These are phyloP conservation scores for Erythrobasidium hasegawianum DNA, from an alignment of 1,284 basidiomycete genomes.

Conservation along the genomic window DNA sequence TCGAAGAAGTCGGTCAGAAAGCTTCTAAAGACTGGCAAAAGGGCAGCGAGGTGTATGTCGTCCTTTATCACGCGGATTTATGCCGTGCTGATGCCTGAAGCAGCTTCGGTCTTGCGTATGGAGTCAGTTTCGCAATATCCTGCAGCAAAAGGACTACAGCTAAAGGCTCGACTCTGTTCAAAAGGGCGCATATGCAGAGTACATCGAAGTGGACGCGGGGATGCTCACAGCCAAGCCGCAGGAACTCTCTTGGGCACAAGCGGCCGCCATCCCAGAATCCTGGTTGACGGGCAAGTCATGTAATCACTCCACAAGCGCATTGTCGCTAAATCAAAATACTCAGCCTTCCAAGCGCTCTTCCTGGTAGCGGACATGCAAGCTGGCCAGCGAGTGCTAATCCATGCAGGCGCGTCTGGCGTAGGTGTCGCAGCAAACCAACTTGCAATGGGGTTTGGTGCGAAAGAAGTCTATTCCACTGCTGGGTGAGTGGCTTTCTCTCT, in stretches of 20 bases:
- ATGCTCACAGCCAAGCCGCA: constrained; percentile 72
- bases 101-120: not conserved
- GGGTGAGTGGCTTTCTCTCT: constrained; percentile 14
- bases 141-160: no score
- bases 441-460: constrained; percentile 66
- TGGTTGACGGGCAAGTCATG: constrained; percentile 80
- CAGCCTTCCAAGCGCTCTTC: constrained; percentile 71
- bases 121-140: no score
- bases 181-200: constrained; percentile 83
- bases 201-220: constrained; percentile 59
- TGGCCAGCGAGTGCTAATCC: constrained; percentile 75
- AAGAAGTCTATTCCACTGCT: constrained; percentile 60
- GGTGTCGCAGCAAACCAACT: constrained; percentile 88
- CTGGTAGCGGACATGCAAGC: constrained; percentile 64
- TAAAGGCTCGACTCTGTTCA: no score
- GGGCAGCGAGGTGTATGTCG: constrained; percentile 73
- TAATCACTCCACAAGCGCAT: no score
- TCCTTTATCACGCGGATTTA: no score
- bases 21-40: constrained; percentile 61
- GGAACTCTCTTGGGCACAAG: constrained; percentile 69
- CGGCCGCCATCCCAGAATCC: constrained; percentile 78
- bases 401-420: constrained; percentile 73
- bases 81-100: constrained; percentile 6
- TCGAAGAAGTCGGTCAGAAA: constrained; percentile 59
- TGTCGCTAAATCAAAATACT: no score